Conservation (phyloP, 768 basidiomycete genomes). For the Xerocomellus dryophilus region DNA sequence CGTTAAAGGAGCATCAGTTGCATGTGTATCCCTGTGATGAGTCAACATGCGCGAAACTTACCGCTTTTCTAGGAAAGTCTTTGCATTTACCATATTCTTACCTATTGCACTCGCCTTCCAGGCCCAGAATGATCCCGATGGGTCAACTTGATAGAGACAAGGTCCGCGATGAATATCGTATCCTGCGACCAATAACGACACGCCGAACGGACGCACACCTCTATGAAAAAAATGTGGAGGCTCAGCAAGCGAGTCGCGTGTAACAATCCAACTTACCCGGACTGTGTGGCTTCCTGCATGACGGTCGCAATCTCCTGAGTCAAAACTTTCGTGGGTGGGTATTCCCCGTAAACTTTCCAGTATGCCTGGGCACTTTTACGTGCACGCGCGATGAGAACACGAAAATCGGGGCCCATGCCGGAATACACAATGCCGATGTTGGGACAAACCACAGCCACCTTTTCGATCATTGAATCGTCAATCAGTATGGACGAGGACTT, state of each 20-base stretch:
- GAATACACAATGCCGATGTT: slow-evolving; percentile 99
- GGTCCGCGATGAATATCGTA: slow-evolving; percentile 96
- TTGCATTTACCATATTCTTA: slow-evolving; percentile 99
- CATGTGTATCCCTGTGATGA: slow-evolving; percentile 17
- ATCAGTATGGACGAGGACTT: slow-evolving; percentile 97
- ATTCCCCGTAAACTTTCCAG: slow-evolving; percentile 99
- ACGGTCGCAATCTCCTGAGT: slow-evolving; percentile 97
- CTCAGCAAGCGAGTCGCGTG: slow-evolving; percentile 25
- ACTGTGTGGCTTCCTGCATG: slow-evolving; percentile 99
- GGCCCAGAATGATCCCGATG: slow-evolving; percentile 98
- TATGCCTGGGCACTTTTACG: slow-evolving; percentile 98
- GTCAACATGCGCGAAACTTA: slow-evolving; percentile 40
- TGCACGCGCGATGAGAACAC: slow-evolving; percentile 89
- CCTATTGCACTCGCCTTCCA: slow-evolving; percentile 99
- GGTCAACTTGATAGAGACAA: slow-evolving; percentile 98
- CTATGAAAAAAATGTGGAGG: slow-evolving; percentile 49
- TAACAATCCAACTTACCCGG: slow-evolving; percentile 61
- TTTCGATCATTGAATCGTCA: slow-evolving; percentile 97
- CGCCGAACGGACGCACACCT: slow-evolving; percentile 98
- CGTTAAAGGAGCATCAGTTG: slow-evolving; percentile 17
- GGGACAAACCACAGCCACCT: slow-evolving; percentile 94
- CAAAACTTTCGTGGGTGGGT: slow-evolving; percentile 93
- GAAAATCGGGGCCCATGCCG: slow-evolving; percentile 99
- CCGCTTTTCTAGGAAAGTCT: slow-evolving; percentile 99
- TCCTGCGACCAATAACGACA: slow-evolving; percentile 94